These are phyloP conservation scores for Edaphochlamys debaryana DNA, from an alignment of 139 green algal genomes.

Conservation along the genomic window DNA sequence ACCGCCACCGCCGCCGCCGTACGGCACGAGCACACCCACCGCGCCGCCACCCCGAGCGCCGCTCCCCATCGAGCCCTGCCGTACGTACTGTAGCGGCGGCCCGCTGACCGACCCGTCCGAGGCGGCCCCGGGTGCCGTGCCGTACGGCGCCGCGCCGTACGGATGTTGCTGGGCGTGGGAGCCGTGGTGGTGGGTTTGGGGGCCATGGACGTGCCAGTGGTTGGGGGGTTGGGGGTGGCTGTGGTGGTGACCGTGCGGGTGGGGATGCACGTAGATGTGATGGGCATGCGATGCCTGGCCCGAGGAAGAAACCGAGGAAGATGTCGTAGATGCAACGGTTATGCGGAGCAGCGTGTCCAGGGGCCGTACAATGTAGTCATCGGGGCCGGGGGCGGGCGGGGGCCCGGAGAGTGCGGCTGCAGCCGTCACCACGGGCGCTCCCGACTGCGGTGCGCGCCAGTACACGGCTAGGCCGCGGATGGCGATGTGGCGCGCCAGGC, in stretches of 20 bases:
- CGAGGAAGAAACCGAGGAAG: no score
- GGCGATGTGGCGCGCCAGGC: conserved; percentile 30
- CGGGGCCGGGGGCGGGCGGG: not conserved
- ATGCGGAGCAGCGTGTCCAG: conserved; percentile 43
- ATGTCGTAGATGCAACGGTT: conserved; percentile 11
- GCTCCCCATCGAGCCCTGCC: no score
- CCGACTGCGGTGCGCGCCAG: conserved; percentile 34
- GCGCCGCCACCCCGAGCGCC: no score
- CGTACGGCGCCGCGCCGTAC: no score
- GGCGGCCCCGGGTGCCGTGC: not conserved
- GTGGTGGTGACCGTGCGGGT: no score
- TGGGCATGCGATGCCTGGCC: no score
- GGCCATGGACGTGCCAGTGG: no score
- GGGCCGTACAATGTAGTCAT: conserved; percentile 42
- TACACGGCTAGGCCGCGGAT: conserved; percentile 48
- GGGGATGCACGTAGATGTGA: no score
- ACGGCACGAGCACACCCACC: no score
- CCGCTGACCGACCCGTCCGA: not conserved
- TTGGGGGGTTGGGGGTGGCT: no score
- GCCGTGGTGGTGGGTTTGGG: not conserved
- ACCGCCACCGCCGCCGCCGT: not conserved
- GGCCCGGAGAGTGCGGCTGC: not conserved
- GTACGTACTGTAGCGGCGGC: no score
- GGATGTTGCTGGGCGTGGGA: no score
- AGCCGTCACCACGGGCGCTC: not conserved